Evolutionary conservation across 106 monocot species (phyloP), one percentile per base, ranked within the genome.

Genomic region (Phalaenopsis equestris): DNA sequence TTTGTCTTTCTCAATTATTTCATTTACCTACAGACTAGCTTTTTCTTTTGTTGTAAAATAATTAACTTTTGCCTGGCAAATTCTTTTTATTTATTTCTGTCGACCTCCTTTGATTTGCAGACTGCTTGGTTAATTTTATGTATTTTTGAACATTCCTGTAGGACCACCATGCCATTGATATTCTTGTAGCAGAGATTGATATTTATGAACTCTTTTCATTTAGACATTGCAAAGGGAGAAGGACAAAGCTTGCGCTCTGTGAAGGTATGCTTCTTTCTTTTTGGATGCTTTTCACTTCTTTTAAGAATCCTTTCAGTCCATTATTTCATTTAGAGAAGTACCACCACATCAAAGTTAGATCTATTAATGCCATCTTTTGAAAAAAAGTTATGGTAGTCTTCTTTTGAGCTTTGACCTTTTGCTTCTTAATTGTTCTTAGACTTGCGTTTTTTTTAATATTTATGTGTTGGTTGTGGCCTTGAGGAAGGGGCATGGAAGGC

Each of bases 161-260:
- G 94, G 90, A 94, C 78, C 92, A 98, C 81, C 90, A 98, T 82
- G 94, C 94, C 55, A 88, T 98, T 77, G 97, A 98, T 87, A 89
- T 98, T 67, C 87, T 98, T 56, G 80, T 94, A 78, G 97, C 97
- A 61, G 97, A 98, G 82, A 94, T 98, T 80, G 97, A 98, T 86
- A 89, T 98, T 57, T 98, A 98, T 84, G 97, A 98, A 77, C 85
- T 98, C 81, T 98, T 98, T 88, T 86, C 94, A 42, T 94, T 98
- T 86, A 98, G 88, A 76, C 97, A 98, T 82, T 98, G 97, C 89
- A 90, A 91, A 75, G 92, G 92, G 79, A 88, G 97, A 82, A 94
- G 83, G 77, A 85, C 81, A 52, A 94, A 98, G 73, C 90, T 98
- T 84, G 86, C 94, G 67, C 92, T 98, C 52, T 98, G 97, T 84